Conservation (phyloP, 2,329 filamentous ascomycete genomes). For the Ceratocystis papillata region DNA sequence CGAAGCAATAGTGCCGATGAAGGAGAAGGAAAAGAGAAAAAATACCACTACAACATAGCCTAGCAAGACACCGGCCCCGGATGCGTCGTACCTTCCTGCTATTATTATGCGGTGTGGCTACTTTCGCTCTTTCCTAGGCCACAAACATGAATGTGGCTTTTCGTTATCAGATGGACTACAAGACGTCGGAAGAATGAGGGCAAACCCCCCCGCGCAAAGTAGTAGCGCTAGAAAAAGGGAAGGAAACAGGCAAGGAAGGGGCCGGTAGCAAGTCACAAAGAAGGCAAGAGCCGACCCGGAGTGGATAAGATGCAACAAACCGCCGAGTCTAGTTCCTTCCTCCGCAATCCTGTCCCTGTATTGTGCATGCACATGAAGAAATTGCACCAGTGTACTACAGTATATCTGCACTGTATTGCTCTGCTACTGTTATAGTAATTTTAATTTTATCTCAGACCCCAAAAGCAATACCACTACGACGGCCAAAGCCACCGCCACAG, state of each 20-base stretch:
- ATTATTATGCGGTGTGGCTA: no score
- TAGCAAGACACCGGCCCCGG: no score
- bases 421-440: not conserved
- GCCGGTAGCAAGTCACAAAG: not conserved
- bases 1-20: no score
- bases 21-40: no score
- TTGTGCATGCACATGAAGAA: not conserved
- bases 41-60: no score
- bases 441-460: not conserved
- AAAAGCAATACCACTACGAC: not conserved
- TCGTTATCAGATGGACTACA: slow-evolving; percentile 2
- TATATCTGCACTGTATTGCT: not conserved
- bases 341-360: not conserved
- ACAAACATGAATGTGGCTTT: not conserved
- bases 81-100: no score
- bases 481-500: not conserved
- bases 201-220: not conserved
- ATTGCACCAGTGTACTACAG: not conserved
- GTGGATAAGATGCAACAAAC: not conserved
- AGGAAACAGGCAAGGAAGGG: not conserved
- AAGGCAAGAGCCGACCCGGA: not conserved
- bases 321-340: not conserved
- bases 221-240: slow-evolving; percentile 2
- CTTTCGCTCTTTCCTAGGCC: not conserved
- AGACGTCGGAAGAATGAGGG: not conserved